Base-by-base conservation (phyloP, 2,329 filamentous ascomycete species). In the Fusarium robinianum region DNA sequence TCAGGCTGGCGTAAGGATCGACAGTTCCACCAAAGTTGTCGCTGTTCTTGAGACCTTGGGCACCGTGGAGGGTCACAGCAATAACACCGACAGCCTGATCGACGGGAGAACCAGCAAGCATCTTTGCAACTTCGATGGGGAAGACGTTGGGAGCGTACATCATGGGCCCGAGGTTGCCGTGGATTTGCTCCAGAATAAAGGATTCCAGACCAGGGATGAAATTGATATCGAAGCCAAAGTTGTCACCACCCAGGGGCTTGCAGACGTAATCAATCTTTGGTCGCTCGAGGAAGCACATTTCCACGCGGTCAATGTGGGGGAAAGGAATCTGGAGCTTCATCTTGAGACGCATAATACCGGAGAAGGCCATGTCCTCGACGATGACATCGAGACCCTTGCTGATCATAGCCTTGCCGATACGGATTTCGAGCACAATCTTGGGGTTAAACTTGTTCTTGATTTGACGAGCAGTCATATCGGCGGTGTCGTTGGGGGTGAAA, bases 71-170 rank as follows among this genome's bases (percentile, higher is more conserved):
- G 6, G 90, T 96, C 49, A 99, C 77, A 16, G 92, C 92, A 39
- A 99, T 71, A 7, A 99, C 91, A 66, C 94, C 94, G 62, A 99
- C 90, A 8, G 94, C 94, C 70, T 96, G 89, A 66, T 99, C 95
- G 36, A 99, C 88, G 0, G 94, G 84, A 46, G 88, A 92, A 46
- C 94, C 94, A 29, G 92, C 88, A 53, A 99, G 78, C 89, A 99
- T 94, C 78, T 99, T 97, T 58, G 94, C 94, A 43, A 99, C 90
- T 65, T 99, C 94, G 56, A 99, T 94, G 11, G 94, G 94, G 76
- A 99, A 99, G 35, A 97, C 90, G 60, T 99, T 96, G 7, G 94
- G 94, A 24, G 84, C 85, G 65, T 99, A 99, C 90, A 99, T 96
- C 87, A 99, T 97, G 0, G 94, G 95, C 2, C 83, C 87, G 35